phyloP scores from a whole-genome alignment of 2,329 filamentous ascomycete genomes.

The Niveomyces coronatus region DNA sequence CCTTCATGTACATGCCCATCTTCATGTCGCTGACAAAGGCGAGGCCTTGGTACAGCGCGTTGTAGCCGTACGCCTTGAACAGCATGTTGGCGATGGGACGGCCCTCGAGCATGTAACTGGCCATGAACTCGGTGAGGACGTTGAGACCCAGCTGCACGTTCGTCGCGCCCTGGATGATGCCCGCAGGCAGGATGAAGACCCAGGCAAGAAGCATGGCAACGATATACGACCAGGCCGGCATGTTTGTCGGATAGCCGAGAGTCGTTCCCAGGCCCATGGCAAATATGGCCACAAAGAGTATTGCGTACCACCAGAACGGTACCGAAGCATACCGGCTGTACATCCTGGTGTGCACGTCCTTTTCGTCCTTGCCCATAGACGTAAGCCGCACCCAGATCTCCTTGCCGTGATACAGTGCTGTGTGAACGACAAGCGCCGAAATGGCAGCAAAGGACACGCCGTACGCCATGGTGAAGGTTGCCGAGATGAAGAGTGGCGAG shows the following conservation, averaged over 20 bases:
- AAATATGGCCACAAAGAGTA: slow-evolving; percentile 20
- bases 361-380: slow-evolving; percentile 31
- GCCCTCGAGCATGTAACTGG: slow-evolving; percentile 14
- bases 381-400: slow-evolving; percentile 35
- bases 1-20: slow-evolving; percentile 38
- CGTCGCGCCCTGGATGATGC: slow-evolving; percentile 20
- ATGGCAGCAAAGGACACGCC: slow-evolving; percentile 36
- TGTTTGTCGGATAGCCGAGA: slow-evolving; percentile 16
- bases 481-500: slow-evolving; percentile 42
- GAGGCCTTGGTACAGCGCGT: slow-evolving; percentile 27
- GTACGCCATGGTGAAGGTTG: slow-evolving; percentile 33
- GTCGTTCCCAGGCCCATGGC: slow-evolving; percentile 21
- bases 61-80: slow-evolving; percentile 15
- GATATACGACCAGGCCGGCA: slow-evolving; percentile 18
- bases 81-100: slow-evolving; percentile 14
- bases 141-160: slow-evolving; percentile 23
- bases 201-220: slow-evolving; percentile 15
- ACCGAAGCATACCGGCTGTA: slow-evolving; percentile 23
- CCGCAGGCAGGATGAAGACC: slow-evolving; percentile 14
- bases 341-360: slow-evolving; percentile 26
- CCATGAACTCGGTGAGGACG: slow-evolving; percentile 25
- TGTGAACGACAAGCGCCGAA: slow-evolving; percentile 31
- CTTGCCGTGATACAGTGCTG: slow-evolving; percentile 26
- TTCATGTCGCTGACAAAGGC: slow-evolving; percentile 39
- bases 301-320: slow-evolving; percentile 29